These are phyloP conservation scores for Phialocephala subalpina DNA, from an alignment of 2,329 filamentous ascomycete species.

Conservation along the genomic window DNA sequence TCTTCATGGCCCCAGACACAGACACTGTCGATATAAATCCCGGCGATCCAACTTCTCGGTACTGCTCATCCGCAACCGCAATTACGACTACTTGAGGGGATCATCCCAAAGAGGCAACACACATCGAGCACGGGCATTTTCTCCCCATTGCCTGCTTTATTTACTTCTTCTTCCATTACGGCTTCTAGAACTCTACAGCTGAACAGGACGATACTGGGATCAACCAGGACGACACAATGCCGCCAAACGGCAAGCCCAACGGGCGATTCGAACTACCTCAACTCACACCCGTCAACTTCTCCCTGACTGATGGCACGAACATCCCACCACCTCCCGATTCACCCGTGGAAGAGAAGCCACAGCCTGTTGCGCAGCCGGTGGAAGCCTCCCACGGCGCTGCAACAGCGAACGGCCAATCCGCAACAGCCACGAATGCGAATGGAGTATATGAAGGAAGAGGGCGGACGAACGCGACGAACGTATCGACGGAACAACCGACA, in stretches of 20 bases:
- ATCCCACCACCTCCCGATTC: slow-evolving; percentile 46
- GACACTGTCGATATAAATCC: slow-evolving; percentile 2
- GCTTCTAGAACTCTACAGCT: slow-evolving; percentile 12
- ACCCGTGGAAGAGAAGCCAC: slow-evolving; percentile 41
- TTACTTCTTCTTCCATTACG: slow-evolving; percentile 14
- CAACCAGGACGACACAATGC: slow-evolving; percentile 34
- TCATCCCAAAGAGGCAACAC: slow-evolving; percentile 23
- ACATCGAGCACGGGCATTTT: slow-evolving; percentile 29
- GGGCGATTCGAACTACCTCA: slow-evolving; percentile 44
- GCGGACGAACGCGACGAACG: slow-evolving; percentile 26
- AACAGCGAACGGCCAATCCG: slow-evolving; percentile 24
- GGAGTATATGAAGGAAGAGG: slow-evolving; percentile 31
- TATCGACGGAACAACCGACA: slow-evolving; percentile 29
- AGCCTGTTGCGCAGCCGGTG: slow-evolving; percentile 23
- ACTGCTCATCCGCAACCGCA: slow-evolving; percentile 17
- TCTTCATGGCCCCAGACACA: slow-evolving; percentile 10
- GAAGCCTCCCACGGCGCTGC: slow-evolving; percentile 16
- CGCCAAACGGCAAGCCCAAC: slow-evolving; percentile 39
- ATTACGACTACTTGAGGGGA: slow-evolving; percentile 15
- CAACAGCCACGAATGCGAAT: slow-evolving; percentile 22
- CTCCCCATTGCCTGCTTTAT: not conserved
- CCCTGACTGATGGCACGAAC: slow-evolving; percentile 46
- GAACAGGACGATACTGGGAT: slow-evolving; percentile 24
- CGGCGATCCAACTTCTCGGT: not conserved
- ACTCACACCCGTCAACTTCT: slow-evolving; percentile 43